Evolutionary conservation across 768 basidiomycete genomes (phyloP), one percentile per base, ranked within the genome.

Genomic region (Naganishia vaughanmartiniae): DNA sequence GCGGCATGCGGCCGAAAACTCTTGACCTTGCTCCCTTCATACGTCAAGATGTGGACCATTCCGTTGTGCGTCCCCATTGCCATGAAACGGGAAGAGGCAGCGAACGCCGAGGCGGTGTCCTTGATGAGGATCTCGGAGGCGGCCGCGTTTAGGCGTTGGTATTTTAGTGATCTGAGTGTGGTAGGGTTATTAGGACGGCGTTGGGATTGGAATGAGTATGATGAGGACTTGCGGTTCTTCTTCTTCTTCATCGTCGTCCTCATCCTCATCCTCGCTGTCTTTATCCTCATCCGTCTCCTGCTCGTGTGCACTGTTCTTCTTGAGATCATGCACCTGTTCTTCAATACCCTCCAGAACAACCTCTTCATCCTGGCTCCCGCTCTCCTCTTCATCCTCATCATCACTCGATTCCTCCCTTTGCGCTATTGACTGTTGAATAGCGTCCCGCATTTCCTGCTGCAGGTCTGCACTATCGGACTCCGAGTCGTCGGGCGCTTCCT

Each of bases 21-120:
- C 81, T 92, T 94, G 81, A 93, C 85, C 54, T 90, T 87, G 67
- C 87, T 86, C 4, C 94, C 95, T 31, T 86, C 82, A 48, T 90
- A 84, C 77, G 89, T 89, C 17, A 96, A 84, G 24, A 96, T 85
- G 78, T 96, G 91, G 3, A 97, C 87, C 73, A 93, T 88, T n/a
- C 95, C 95, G 60, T 86, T 87, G 79, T 97, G 94, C 1, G 95
- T 96, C 26, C 94, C 95, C 45, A 98, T 81, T 30, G 89, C 91
- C 93, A 96, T 83, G 53, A 86, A 84, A 74, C 89, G 89, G 65
- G 87, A 87, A 0, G 89, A 88, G 26, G 93, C 86, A 15, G 87
- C 85, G 26, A 97, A 83, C 5, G 92, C 87, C 46, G 93, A 94
- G 1, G 89, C 91, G 15, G 92, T 89, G 77, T 96, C 95, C 80